These are phyloP conservation scores for Xylaria sp. DNA, from an alignment of 2,329 filamentous ascomycete species.

Conservation along the genomic window DNA sequence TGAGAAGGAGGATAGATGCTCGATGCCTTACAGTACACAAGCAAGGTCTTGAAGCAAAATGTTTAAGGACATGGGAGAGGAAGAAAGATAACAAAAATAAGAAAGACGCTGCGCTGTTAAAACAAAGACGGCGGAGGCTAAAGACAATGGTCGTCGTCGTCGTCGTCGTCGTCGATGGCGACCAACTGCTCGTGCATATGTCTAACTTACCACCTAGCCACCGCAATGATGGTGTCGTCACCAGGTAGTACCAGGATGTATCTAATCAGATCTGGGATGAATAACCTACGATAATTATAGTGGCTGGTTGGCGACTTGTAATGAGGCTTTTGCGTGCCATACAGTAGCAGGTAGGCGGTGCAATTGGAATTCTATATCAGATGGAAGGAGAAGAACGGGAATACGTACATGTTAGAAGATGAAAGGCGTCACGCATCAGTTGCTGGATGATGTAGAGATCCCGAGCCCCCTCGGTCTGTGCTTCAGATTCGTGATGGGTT, in stretches of 20 bases:
- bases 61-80: background rate
- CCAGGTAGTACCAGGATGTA: constrained; percentile 3
- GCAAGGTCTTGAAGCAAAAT: constrained; percentile 1
- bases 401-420: background rate
- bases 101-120: background rate
- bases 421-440: constrained; percentile 7
- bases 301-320: background rate
- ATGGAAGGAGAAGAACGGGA: constrained; percentile 1
- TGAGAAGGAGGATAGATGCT: background rate
- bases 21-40: constrained; percentile 4
- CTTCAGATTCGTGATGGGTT: constrained; percentile 21
- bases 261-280: constrained; percentile 8
- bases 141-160: background rate
- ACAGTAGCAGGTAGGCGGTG: background rate
- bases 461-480: constrained; percentile 11
- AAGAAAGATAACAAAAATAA: background rate
- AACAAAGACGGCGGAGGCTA: constrained; percentile 11
- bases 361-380: background rate
- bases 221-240: constrained; percentile 17
- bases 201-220: constrained; percentile 9
- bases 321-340: background rate
- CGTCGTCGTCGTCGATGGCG: background rate
- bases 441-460: background rate
- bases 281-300: background rate
- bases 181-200: constrained; percentile 5